phyloP scores from a whole-genome alignment of 179 eudicot species.

The Silene noctiflora region DNA sequence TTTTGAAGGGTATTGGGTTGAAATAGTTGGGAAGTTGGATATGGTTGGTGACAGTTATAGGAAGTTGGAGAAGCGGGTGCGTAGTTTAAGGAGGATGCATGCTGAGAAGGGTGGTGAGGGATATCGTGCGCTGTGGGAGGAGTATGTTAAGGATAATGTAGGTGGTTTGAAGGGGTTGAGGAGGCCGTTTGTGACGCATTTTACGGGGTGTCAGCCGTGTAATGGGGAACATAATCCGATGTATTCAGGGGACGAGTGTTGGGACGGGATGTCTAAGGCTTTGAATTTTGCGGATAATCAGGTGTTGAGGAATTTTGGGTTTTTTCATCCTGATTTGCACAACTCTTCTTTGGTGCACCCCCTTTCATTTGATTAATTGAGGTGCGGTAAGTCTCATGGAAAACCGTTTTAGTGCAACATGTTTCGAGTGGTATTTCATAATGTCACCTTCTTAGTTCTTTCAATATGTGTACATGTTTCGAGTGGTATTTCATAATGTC shows the following conservation, averaged over 20 bases:
- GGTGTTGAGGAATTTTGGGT: slow-evolving; percentile 63
- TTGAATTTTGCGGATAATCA: slow-evolving; percentile 82
- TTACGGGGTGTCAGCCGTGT: slow-evolving; percentile 80
- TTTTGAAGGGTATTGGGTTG: slow-evolving; percentile 51
- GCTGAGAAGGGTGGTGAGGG: slow-evolving; percentile 37
- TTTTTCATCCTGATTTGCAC: slow-evolving; percentile 37
- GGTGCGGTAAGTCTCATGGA: neutral
- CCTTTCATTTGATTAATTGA: slow-evolving; percentile 30
- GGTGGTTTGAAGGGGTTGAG: slow-evolving; percentile 12
- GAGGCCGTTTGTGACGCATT: slow-evolving; percentile 53
- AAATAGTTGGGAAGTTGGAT: slow-evolving; percentile 30
- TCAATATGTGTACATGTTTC: neutral
- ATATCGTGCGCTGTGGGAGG: slow-evolving; percentile 33
- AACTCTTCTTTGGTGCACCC: slow-evolving; percentile 38
- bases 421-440: neutral
- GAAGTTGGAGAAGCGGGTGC: slow-evolving; percentile 20
- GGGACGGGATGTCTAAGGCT: slow-evolving; percentile 52
- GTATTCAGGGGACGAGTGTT: slow-evolving; percentile 42
- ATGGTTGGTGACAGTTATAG: slow-evolving; percentile 24
- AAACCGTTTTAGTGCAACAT: slow-evolving; percentile 19
- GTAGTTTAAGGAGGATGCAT: slow-evolving; percentile 31
- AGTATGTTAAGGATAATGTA: slow-evolving; percentile 5
- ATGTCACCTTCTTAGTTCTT: no score
- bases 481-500: no score
- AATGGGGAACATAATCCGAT: slow-evolving; percentile 52